Evolutionary conservation across 1,284 basidiomycete species (phyloP), one percentile per base, ranked within the genome.

Genomic region (Heterobasidion parviporum): DNA sequence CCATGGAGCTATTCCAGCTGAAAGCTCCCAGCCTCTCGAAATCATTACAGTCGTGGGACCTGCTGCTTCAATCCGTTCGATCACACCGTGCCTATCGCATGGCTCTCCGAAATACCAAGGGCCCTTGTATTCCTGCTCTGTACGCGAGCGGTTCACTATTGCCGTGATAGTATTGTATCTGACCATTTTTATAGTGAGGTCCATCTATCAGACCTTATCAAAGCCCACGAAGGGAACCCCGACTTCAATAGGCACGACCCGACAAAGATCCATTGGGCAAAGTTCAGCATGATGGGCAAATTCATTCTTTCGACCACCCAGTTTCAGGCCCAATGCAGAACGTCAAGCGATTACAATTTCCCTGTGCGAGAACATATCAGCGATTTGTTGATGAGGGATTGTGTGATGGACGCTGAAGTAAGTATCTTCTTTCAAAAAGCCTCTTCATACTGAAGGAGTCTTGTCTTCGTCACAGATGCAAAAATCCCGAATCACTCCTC

Each of bases 221-320:
- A 82, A 59, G 83, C 88, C 8, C 82, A 91, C 58, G 87, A 89
- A 70, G 86, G 82, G 57, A 92, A 92, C 59, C 73, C 76, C 7
- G 87, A 91, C 63, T 74, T 76, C 58, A 79, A 82, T 60, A 70
- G 78, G 12, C 72, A 77, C 16, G 82, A 88, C 62, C 71, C 78
- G 6, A 71, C 66, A 36, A 85, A 83, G 68, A 87, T 92, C 51
- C 89, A 92, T 62, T 92, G 89, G 89, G 89, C 85, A 20, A 92
- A 92, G 68, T 92, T 85, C 69, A 89, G 86, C 64, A 84, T 91
- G 83, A 85, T 92, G 74, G 89, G 86, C 35, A 77, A 80, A 56
- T 89, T 90, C 65, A 83, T 92, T 59, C 78, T 79, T 55, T 80
- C 75, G 57, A 87, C 87, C 8, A 78, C 77, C 0, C 79, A 85